Evolutionary conservation across 2,329 filamentous ascomycete species (phyloP), one percentile per base, ranked within the genome.

Genomic region (Colletotrichum sp.): DNA sequence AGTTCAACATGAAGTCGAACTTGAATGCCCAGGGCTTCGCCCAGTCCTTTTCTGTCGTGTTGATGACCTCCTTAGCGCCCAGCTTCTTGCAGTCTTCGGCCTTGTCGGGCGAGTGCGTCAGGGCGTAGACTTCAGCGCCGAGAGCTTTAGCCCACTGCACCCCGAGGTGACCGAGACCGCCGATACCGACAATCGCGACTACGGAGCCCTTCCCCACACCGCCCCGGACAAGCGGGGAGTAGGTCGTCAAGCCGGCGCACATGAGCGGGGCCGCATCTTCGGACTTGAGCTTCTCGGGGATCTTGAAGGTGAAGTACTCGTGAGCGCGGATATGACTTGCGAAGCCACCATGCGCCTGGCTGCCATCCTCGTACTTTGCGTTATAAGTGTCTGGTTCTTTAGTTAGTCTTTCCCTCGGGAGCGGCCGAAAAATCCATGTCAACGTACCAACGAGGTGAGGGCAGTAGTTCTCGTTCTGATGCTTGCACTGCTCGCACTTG

Each of bases 161-260:
- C 1, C 91, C 95, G 78, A 96, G 92, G 82, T 96, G 94, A 0
- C 94, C 94, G 0, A 96, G 84, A 1, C 94, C 94, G 8, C 94
- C 94, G 15, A 96, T 87, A 8, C 94, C 94, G 15, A 95, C 87
- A 69, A 96, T 90, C 0, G 92, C 94, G 0, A 96, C 93, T 6
- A 85, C 88, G 83, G 94, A 95, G 6, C 94, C 94, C 0, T 93
- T 92, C 0, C 94, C 94, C 39, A 91, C 89, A 2, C 91, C 91
- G 44, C 94, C 92, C 32, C 93, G 89, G 66, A 89, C 89, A 18
- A 97, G 84, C 0, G 95, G 95, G 6, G 90, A 90, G 81, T 91
- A 97, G 0, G 93, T 90, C 0, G 95, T 97, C 68, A 96, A 89
- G 2, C 95, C 95, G 2, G 92, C 95, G 81, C 95, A 96, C 32